Evolutionary conservation across 441 rosid species (phyloP).

Genomic region (Populus hybrid): DNA sequence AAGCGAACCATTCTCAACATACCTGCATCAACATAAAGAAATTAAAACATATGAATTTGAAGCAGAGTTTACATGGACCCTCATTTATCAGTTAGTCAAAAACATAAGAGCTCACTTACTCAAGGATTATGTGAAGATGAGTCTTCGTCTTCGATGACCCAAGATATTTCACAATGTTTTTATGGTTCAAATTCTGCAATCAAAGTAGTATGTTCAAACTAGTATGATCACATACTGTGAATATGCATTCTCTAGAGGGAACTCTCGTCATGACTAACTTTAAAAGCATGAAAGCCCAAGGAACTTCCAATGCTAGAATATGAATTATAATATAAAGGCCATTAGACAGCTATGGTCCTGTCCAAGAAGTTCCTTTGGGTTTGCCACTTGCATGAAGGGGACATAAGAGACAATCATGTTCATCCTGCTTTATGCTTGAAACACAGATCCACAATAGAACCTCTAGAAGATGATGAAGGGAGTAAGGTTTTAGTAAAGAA

Average conservation of each 20-base stretch:
- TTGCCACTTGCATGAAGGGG: background rate
- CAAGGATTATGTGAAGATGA: constrained; percentile 97
- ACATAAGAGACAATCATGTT: background rate
- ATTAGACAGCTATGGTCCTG: background rate
- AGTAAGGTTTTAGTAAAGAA: background rate
- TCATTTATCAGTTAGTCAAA: constrained; percentile 1
- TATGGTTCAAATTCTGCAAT: constrained; percentile 93
- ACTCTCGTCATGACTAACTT: background rate
- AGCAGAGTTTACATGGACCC: constrained; percentile 8
- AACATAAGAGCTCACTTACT: constrained; percentile 53
- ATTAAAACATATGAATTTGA: constrained; percentile 14
- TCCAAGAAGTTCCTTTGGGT: background rate
- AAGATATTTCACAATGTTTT: constrained; percentile 96
- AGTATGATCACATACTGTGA: constrained; percentile 11
- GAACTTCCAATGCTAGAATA: background rate
- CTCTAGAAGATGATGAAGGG: background rate
- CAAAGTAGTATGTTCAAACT: constrained; percentile 12
- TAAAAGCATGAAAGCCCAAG: background rate
- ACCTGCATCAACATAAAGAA: constrained; percentile 45
- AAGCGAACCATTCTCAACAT: constrained; percentile 99
- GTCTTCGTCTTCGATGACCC: constrained; percentile 92
- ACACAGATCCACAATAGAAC: no score
- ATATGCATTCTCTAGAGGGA: constrained; percentile 2
- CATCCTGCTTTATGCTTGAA: background rate
- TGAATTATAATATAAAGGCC: background rate